Evolutionary conservation across 345 rosid species (phyloP), one percentile per base, ranked within the genome.

Genomic region (Geranium brycei): DNA sequence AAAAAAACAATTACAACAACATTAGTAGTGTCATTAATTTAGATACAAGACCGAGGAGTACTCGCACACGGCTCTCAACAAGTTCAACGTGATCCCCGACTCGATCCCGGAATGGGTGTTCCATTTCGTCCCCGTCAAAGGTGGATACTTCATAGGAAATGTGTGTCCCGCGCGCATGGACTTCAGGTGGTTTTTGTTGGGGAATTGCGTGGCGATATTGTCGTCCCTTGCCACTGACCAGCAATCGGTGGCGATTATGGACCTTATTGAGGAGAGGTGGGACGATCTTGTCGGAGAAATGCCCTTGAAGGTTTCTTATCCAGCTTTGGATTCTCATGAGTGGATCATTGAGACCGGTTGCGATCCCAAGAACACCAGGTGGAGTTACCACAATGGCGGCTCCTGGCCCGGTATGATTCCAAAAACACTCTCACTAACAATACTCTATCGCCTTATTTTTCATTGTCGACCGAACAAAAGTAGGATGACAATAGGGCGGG

Each of bases 121-220:
- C 59, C 85, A 82, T 63, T 85, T 85, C 68, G 79, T 85, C 80
- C 90, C 90, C 59, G 69, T 65, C 0, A 81, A 71, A 11, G 88
- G 88, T 57, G 91, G 91, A 53, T 85, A 85, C 77, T 81, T 85
- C 62, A 73, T 85, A 8, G 91, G 91, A 41, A 85, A 85, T 47
- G 85, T 85, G 1, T 77, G 91, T 75, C 91, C 88, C 31, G 91
- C 91, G 1, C 79, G 76, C 72, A 85, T 85, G 91, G 91, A 85
- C 64, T 85, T 85, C 58, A 66, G 90, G 32, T 85, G 90, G 90
- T 85, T 85, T 59, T 73, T 78, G 31, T 72, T 85, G 64, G 90
- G 90, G 3, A 85, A 82, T 30, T 85, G 90, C 71, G 68, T 82
- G 12, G 85, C 90, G 15, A 70, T 81, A 13, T 70, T 85, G 30